These are phyloP conservation scores for Polyporus tsugae DNA, from an alignment of 1,284 basidiomycete species.

Conservation along the genomic window DNA sequence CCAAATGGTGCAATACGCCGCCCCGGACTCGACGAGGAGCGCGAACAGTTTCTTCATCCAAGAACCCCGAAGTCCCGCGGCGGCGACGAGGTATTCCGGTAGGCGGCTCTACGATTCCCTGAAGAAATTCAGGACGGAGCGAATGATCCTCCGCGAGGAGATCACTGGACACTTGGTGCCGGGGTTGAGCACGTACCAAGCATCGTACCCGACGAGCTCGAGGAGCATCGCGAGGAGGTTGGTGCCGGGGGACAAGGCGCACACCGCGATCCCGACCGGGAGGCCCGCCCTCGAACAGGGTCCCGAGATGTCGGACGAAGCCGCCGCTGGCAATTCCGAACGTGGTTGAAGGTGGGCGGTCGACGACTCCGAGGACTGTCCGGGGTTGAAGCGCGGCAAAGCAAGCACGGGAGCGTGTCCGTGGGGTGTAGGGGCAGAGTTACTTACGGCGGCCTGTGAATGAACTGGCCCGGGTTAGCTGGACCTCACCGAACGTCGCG, in stretches of 20 bases:
- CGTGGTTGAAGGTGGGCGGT: too few species aligned
- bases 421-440: too few species aligned
- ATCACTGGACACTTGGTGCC: too few species aligned
- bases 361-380: too few species aligned
- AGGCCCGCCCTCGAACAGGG: background rate
- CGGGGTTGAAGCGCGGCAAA: too few species aligned
- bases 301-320: background rate
- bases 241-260: background rate
- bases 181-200: background rate
- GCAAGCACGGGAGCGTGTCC: too few species aligned
- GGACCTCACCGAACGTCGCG: background rate
- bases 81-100: too few species aligned
- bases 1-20: background rate
- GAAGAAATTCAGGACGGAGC: too few species aligned
- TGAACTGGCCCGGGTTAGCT: too few species aligned
- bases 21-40: background rate
- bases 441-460: too few species aligned
- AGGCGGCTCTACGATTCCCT: background rate
- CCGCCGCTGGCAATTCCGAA: too few species aligned
- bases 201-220: too few species aligned
- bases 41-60: background rate
- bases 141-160: background rate
- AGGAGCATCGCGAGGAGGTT: background rate
- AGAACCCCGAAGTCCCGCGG: background rate
- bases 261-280: background rate